phyloP scores from a whole-genome alignment of 169 alveolate species.

The Plasmodium knowlesi region DNA sequence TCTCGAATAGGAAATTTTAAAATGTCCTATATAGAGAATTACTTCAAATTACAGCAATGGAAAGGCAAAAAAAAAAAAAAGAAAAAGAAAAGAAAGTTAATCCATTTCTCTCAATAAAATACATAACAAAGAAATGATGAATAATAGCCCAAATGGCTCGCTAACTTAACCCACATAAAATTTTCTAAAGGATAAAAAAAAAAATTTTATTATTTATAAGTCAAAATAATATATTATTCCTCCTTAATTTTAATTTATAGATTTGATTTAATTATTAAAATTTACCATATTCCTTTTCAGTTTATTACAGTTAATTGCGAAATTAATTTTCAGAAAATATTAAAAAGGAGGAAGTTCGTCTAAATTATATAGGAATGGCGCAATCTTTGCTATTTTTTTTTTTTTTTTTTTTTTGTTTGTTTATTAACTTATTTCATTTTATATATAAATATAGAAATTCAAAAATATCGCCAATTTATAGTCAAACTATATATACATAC shows the following conservation, averaged over 20 bases:
- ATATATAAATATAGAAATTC: not conserved
- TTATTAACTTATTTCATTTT: not conserved
- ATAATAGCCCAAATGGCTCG: not conserved
- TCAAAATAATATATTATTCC: not conserved
- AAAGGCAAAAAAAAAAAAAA: not conserved
- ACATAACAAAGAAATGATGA: not conserved
- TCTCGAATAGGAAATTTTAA: not conserved
- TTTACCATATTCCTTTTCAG: not conserved
- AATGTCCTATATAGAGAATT: not conserved
- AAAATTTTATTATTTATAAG: not conserved
- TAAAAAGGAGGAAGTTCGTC: not conserved
- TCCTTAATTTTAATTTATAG: not conserved
- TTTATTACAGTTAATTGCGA: not conserved
- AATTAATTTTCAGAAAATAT: not conserved
- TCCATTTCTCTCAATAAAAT: not conserved
- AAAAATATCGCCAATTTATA: not conserved
- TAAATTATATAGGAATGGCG: not conserved
- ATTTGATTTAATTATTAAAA: not conserved
- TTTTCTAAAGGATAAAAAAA: not conserved
- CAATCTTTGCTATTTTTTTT: not conserved
- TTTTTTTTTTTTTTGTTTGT: not conserved
- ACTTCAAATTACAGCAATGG: not conserved
- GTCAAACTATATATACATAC: not conserved
- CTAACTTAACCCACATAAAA: not conserved
- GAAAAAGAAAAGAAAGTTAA: not conserved